Conservation (phyloP, 257 asterid species). For the Jaltomata sinuosa region DNA sequence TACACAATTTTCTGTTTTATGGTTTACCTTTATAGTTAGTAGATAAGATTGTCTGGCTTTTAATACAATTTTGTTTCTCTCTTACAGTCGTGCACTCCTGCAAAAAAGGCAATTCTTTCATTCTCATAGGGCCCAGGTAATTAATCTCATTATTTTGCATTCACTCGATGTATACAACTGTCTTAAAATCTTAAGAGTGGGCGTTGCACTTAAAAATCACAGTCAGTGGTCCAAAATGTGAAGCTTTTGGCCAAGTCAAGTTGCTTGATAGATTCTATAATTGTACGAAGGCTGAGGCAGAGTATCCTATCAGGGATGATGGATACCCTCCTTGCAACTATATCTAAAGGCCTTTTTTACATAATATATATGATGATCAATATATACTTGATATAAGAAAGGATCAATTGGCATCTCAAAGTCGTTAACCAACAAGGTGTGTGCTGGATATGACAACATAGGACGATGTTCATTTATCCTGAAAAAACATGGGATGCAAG, state of each 20-base stretch:
- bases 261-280: neutral
- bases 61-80: neutral
- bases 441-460: neutral
- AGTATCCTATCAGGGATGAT: neutral
- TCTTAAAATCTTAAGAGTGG: neutral
- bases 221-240: neutral
- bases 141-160: slow-evolving; percentile 5
- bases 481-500: neutral
- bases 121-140: slow-evolving; percentile 99
- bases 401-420: neutral
- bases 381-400: neutral
- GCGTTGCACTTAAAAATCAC: neutral
- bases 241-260: neutral
- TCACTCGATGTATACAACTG: neutral
- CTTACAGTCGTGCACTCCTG: slow-evolving; percentile 74
- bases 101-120: slow-evolving; percentile 97
- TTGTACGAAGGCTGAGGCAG: neutral
- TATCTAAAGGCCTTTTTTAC: neutral
- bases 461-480: neutral
- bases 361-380: neutral
- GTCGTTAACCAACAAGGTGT: neutral
- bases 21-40: neutral
- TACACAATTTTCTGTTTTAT: neutral
- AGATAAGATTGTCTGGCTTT: neutral
- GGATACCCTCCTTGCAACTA: neutral